A percentile compares a stretch with the other conserved stretches of the same genome.
These are phyloP conservation scores for Epichloe sylvatica DNA, from an alignment of 2,329 filamentous ascomycete species.

Conservation along the genomic window DNA sequence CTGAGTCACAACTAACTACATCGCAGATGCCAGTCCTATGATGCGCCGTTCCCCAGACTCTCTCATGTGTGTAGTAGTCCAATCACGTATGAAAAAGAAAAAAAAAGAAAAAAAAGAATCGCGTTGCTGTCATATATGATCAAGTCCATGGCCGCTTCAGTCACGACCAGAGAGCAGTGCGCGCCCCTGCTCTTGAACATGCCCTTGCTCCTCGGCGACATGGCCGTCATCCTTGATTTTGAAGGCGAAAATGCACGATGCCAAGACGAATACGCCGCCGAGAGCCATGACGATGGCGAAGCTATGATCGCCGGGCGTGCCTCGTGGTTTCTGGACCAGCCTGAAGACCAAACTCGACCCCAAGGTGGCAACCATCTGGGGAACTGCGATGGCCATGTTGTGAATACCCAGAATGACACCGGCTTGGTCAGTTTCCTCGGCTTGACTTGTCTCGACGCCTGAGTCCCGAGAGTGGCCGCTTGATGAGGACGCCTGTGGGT, in stretches of 20 bases:
- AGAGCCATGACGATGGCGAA: slow-evolving; percentile 77
- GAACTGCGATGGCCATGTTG: slow-evolving; percentile 85
- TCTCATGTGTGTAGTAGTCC: no score
- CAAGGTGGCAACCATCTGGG: slow-evolving; percentile 81
- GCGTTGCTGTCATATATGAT: background rate
- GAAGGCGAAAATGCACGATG: slow-evolving; percentile 60
- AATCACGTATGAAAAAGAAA: background rate
- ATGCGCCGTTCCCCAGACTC: no score
- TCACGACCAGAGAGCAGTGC: slow-evolving; percentile 1
- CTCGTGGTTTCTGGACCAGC: slow-evolving; percentile 73
- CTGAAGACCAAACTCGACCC: slow-evolving; percentile 75
- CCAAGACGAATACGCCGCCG: slow-evolving; percentile 63
- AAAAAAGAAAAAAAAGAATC: no score
- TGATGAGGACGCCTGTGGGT: slow-evolving; percentile 3
- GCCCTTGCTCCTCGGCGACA: slow-evolving; percentile 22
- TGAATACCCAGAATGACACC: slow-evolving; percentile 89
- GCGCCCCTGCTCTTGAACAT: slow-evolving; percentile 23
- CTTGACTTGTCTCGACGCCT: slow-evolving; percentile 22
- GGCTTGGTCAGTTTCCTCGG: slow-evolving; percentile 56
- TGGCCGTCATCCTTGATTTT: slow-evolving; percentile 48
- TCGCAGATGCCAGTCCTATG: no score
- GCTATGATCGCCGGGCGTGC: slow-evolving; percentile 70
- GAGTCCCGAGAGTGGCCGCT: slow-evolving; percentile 7
- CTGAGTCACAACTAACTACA: no score
- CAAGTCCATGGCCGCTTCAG: no score